Percentiles rank a stretch among this genome's conserved stretches.
phyloP scores from a whole-genome alignment of 192 early-diverging fungal genomes.

The Phlyctochytrium bullatum region DNA sequence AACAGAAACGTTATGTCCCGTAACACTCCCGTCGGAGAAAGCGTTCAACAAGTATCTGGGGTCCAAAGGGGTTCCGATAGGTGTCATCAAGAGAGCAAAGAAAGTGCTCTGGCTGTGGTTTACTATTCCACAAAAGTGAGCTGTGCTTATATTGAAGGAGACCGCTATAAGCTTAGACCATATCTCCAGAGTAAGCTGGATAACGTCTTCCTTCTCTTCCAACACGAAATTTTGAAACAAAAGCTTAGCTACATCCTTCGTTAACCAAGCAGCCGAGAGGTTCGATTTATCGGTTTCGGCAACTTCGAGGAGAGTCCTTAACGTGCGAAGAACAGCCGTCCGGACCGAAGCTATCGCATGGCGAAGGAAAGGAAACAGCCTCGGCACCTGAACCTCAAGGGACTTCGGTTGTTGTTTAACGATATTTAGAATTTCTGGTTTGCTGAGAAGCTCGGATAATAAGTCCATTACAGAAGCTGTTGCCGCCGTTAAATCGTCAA shows the following conservation, averaged over 20 bases:
- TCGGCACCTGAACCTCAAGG: conserved; percentile 71
- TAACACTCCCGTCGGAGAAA: conserved; percentile 1
- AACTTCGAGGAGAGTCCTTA: conserved; percentile 69
- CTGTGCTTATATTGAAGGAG: neutral
- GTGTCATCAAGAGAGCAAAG: conserved; percentile 79
- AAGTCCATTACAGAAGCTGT: conserved; percentile 91
- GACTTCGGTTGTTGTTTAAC: conserved; percentile 35
- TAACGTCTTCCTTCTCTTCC: conserved; percentile 70
- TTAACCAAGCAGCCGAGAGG: conserved; percentile 46
- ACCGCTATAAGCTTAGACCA: conserved; percentile 63
- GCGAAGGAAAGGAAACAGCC: conserved; percentile 91
- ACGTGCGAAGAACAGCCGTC: conserved; percentile 73
- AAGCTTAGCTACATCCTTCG: conserved; percentile 61
- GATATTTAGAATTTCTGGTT: conserved; percentile 33
- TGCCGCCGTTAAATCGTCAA: conserved; percentile 92
- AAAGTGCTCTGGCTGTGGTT: conserved; percentile 45
- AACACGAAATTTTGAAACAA: conserved; percentile 92
- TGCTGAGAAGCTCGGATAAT: conserved; percentile 74
- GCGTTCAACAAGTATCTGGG: conserved; percentile 35
- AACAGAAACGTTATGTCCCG: conserved; percentile 64
- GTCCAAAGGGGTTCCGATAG: conserved; percentile 76
- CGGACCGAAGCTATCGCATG: conserved; percentile 87
- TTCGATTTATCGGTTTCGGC: neutral
- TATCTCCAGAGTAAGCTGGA: conserved; percentile 56
- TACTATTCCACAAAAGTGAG: conserved; percentile 8